Conservation (phyloP, 2,329 filamentous ascomycete genomes). For the Botryosphaeria dothidea region DNA sequence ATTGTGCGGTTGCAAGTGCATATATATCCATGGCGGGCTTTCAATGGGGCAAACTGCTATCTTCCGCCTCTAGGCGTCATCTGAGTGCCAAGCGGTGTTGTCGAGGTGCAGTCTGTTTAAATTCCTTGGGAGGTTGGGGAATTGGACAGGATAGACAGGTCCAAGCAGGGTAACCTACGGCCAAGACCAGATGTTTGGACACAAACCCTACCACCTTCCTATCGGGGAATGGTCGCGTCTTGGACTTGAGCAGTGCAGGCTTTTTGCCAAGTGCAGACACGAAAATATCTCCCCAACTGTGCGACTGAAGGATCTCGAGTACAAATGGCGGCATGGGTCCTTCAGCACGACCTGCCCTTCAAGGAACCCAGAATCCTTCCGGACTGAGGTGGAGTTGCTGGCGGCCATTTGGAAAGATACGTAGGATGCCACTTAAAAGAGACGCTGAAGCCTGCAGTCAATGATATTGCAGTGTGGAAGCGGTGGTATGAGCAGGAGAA, state of each 20-base stretch:
- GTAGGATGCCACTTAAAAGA: too few relatives aligned
- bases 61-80: neutral
- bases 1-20: neutral
- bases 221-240: neutral
- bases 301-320: neutral
- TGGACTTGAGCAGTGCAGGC: neutral
- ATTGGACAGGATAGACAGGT: conserved; percentile 3
- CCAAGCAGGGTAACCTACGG: neutral
- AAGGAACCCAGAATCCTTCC: too few relatives aligned
- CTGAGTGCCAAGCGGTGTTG: neutral
- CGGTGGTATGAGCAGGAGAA: too few relatives aligned
- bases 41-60: neutral
- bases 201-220: neutral
- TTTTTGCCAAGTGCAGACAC: neutral
- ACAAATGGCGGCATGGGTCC: neutral
- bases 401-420: neutral
- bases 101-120: neutral
- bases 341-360: neutral
- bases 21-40: neutral
- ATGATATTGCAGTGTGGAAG: too few relatives aligned
- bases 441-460: too few relatives aligned
- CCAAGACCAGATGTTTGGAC: neutral
- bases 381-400: neutral
- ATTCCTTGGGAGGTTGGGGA: neutral
- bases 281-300: neutral